A percentile compares a stretch with the other conserved stretches of the same genome.
Conservation (phyloP, 2,329 filamentous ascomycete genomes). For the Penicillium occitanis region DNA sequence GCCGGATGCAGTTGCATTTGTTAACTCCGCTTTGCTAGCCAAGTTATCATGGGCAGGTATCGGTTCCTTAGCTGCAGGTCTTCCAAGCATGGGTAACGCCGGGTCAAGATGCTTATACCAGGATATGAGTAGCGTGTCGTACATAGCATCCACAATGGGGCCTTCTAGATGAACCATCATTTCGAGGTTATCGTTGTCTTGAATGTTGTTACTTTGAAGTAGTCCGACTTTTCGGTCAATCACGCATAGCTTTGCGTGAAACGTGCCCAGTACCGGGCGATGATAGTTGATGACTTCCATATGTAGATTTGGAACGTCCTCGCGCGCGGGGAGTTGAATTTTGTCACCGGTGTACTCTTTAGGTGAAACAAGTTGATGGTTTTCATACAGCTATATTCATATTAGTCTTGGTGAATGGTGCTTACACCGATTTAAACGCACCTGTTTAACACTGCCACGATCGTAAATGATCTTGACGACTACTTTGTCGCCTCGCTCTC, state of each 20-base stretch:
- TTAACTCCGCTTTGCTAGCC: not conserved
- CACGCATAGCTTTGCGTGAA: conserved; percentile 76
- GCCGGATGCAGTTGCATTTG: not conserved
- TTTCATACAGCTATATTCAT: conserved; percentile 52
- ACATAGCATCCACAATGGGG: conserved; percentile 71
- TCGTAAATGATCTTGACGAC: conserved; percentile 77
- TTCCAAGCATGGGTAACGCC: conserved; percentile 56
- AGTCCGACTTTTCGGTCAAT: conserved; percentile 70
- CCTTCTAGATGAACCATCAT: conserved; percentile 78
- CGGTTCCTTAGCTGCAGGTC: conserved; percentile 44
- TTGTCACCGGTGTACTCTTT: conserved; percentile 59
- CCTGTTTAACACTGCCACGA: conserved; percentile 64
- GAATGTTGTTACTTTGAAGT: conserved; percentile 75
- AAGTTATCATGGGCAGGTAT: not conserved
- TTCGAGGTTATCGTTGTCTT: conserved; percentile 74
- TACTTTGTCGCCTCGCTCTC: conserved; percentile 56
- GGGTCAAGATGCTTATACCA: conserved; percentile 67
- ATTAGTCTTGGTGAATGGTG: not conserved
- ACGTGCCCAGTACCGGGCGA: conserved; percentile 67
- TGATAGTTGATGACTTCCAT: conserved; percentile 74
- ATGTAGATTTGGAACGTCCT: conserved; percentile 70
- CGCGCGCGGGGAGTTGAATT: conserved; percentile 60
- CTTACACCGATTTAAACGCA: conserved; percentile 23
- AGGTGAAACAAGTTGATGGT: conserved; percentile 61
- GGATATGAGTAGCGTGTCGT: conserved; percentile 70